Base-by-base conservation (phyloP, 2,329 filamentous ascomycete species). In the Calonectria montana region DNA sequence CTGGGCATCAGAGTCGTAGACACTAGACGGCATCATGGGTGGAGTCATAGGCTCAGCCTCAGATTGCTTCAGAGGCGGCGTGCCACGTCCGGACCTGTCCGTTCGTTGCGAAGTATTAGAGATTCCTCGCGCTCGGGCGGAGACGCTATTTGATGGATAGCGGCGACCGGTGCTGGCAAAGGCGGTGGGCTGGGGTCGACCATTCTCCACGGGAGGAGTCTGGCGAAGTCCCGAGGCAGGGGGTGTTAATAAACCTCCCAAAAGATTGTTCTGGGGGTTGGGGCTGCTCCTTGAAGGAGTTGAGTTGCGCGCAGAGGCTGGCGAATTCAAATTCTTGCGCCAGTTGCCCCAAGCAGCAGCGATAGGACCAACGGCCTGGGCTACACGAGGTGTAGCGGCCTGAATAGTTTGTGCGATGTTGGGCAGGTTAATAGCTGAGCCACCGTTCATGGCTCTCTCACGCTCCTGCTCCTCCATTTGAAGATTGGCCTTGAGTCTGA, bases 391-490 rank as follows among this genome's bases (percentile, higher is more conserved):
- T 2, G 94, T 94, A 6, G 93, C 91, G 13, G 94, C 93, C 74
- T 96, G 91, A 57, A 96, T 92, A 37, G 94, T 90, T 57, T 93
- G 93, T 1, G 94, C 93, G 48, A 98, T 90, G 47, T 94, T 94
- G 5, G 94, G 94, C 76, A 97, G 87, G 66, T 88, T 90, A 72
- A 92, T 88, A 31, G 90, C 87, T 9, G 91, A 93, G 16, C 90
- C 90, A 59, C 92, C 92, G 66, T 93, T 92, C 84, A 94, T 90
- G 1, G 94, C 92, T 71, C 97, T 91, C 83, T 98, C 96, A 64
- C 95, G 94, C 84, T 98, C 96, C 82, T 98, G 95, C 81, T 97
- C 94, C 83, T 99, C 96, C 97, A 99, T 99, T 82, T 98, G 95
- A 41, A 99, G 88, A 80, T 98, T 98, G 16, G 97, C 94, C 81